These are phyloP conservation scores for Cryphonectria japonica DNA, from an alignment of 2,329 filamentous ascomycete genomes.

Conservation along the genomic window DNA sequence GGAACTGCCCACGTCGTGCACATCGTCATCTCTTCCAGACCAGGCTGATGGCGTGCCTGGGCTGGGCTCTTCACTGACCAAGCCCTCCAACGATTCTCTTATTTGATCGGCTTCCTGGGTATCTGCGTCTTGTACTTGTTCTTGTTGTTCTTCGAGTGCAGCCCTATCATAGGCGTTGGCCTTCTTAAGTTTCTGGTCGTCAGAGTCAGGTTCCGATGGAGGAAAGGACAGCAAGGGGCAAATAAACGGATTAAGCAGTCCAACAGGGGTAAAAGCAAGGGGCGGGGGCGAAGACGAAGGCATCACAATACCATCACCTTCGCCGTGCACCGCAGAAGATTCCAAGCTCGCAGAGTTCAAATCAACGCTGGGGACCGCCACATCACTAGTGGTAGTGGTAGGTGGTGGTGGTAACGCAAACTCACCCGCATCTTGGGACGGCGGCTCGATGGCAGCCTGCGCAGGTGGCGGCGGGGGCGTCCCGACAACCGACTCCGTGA, in stretches of 20 bases:
- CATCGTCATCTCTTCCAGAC: background rate
- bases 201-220: slow-evolving; percentile 22
- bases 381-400: background rate
- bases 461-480: background rate
- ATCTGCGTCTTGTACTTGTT: background rate
- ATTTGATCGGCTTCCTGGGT: background rate
- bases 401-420: slow-evolving; percentile 19
- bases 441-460: slow-evolving; percentile 14
- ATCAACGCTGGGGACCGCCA: slow-evolving; percentile 27
- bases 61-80: background rate
- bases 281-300: slow-evolving; percentile 1
- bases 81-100: background rate
- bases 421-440: slow-evolving; percentile 24
- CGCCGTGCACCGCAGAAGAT: background rate
- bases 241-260: slow-evolving; percentile 17
- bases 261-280: slow-evolving; percentile 2
- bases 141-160: background rate
- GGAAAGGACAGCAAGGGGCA: slow-evolving; percentile 11
- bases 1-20: background rate
- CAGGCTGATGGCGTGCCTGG: background rate
- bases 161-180: slow-evolving; percentile 15
- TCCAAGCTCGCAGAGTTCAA: slow-evolving; percentile 17
- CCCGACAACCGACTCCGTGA: slow-evolving; percentile 23
- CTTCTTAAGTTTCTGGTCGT: slow-evolving; percentile 27
- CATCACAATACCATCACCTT: background rate